Conservation (phyloP, 2,329 filamentous ascomycete genomes). For the Nectriaceae sp. region DNA sequence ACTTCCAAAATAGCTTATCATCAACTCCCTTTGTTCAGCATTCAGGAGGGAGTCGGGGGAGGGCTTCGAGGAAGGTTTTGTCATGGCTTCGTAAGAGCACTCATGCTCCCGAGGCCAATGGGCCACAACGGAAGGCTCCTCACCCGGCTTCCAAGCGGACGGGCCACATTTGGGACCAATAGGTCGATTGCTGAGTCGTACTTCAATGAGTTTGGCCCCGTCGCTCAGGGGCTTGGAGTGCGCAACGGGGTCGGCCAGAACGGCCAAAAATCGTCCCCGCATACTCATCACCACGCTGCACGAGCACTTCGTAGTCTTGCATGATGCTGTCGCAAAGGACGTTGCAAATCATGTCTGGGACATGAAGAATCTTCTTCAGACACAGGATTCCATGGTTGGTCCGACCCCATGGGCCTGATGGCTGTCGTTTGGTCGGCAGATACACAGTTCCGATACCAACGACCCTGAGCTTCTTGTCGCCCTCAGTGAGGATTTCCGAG, state of each 20-base stretch:
- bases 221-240: too few species aligned
- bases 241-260: too few species aligned
- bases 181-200: slow-evolving; percentile 4
- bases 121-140: too few species aligned
- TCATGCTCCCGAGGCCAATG: too few species aligned
- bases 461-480: not conserved
- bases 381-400: not conserved
- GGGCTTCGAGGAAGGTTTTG: too few species aligned
- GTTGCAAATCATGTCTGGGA: slow-evolving; percentile 2
- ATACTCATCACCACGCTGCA: too few species aligned
- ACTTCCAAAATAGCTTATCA: too few species aligned
- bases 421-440: slow-evolving; percentile 1
- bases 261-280: too few species aligned
- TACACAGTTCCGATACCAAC: slow-evolving; percentile 7
- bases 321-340: slow-evolving; percentile 1
- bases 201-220: not conserved
- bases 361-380: slow-evolving; percentile 20
- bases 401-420: not conserved
- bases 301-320: not conserved
- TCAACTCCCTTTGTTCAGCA: too few species aligned
- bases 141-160: not conserved
- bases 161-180: slow-evolving; percentile 2
- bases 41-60: too few species aligned
- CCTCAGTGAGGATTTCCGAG: not conserved
- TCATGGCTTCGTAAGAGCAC: too few species aligned